Evolutionary conservation across 73 alveolate species (phyloP), one percentile per base, ranked within the genome.

Genomic region (Stentor roeselii): DNA sequence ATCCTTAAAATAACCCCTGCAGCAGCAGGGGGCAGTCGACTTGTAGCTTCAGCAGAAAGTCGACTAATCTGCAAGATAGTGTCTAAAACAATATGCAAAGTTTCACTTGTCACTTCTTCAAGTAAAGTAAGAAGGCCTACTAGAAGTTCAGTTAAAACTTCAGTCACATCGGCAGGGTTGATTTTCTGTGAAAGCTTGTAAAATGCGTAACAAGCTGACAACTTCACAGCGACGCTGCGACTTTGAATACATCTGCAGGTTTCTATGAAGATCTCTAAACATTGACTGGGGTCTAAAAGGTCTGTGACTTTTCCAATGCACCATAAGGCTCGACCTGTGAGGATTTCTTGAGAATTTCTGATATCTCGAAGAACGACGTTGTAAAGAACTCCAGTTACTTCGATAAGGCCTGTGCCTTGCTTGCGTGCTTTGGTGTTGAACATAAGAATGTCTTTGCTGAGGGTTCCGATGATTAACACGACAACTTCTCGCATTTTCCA

Each of bases 11-110:
- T 80, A 36, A 85, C 90, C 3, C 90, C 90, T 75, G 95, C 86
- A 59, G 90, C 93, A 60, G 90, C 84, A n/a, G 84, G 87, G 3
- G 97, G 95, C 42, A 95, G 75, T 75, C 83, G 74, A 50, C 92
- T 85, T 3, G 91, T 93, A 21, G 86, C 87, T 76, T 90, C 96
- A 83, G 91, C 92, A 76, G 84, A 88, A 42, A 90, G 75, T 78
- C 85, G 86, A 41, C 95, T 82, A 76, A 88, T 59, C 76, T 90
- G 83, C 41, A 89, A 88, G 78, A 95, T 82, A 59, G 96, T 94
- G 38, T 94, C 97, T 36, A 95, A 83, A 21, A 97, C 97, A 3
- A 95, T 86, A 86, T 93, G 94, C 78, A 90, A 83, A 6, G 98
- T 93, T 50, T 95, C 97, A 61, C 75, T 87, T 60, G 92, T 84